Base-by-base conservation (phyloP, 2,329 filamentous ascomycete species). In the Diplodia intermedia region DNA sequence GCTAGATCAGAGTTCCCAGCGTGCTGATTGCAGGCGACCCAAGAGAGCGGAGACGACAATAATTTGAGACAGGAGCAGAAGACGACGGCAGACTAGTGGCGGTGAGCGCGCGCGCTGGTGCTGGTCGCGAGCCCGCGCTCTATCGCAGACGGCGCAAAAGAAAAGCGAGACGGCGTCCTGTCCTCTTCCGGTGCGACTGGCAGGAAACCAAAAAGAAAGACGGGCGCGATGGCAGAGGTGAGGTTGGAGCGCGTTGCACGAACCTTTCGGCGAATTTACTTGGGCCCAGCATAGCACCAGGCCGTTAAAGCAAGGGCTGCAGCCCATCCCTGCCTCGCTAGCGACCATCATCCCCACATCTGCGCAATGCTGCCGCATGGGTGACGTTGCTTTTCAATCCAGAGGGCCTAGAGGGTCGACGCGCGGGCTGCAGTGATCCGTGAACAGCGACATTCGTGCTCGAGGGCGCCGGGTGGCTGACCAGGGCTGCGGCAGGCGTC, bases 261-360 rank as follows among this genome's bases (percentile, higher is more conserved):
- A 63, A 63, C 29, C 57, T 20, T 18, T 63, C 43, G 60, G 60
- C 43, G 60, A 63, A 63, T 63, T 63, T 62, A 47, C 56, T 9
- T 47, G 4, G 18, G 56, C 33, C 36, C 43, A 47, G 43, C 57
- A 62, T 62, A 63, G 60, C 47, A 63, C 31, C 60, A 31, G 29
- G 43, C 43, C 18, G 38, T 50, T 38, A 63, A 63, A n/a, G 47
- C 60, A 50, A 63, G 60, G 60, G 47, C 31, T 33, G 60, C 47
- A 38, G 18, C 18, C 18, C 47, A 62, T 52, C 60, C 60, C 60
- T 63, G 60, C 47, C 43, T 49, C 47, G 60, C 60, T 49, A 63
- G 60, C 15, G 60, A 63, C 43, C 57, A 62, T 63, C 60, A 38
- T 11, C 60, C 60, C 60, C 60, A 63, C 57, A 62, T 14, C 20